These are phyloP conservation scores for Lepidium campestre DNA, from an alignment of 441 rosid genomes.

Conservation along the genomic window DNA sequence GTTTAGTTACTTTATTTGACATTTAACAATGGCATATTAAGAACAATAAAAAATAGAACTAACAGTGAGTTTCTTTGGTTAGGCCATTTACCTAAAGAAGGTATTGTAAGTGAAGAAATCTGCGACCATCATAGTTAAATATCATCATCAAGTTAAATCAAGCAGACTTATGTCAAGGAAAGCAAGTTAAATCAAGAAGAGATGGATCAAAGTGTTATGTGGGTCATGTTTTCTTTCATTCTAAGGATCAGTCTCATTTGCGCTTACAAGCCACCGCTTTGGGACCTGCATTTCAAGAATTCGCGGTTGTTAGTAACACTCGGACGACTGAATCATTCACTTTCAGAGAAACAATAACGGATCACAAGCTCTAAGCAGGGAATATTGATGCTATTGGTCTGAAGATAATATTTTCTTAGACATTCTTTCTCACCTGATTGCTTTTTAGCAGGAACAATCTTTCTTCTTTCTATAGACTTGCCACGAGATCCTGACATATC, in stretches of 20 bases:
- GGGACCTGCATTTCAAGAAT: constrained; percentile 22
- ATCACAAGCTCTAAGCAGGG: not conserved
- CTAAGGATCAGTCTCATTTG: constrained; percentile 10
- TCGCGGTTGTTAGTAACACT: not conserved
- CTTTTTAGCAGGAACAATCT: constrained; percentile 19
- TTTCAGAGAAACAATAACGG: not conserved
- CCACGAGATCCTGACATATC: constrained; percentile 20
- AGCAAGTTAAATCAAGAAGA: not conserved
- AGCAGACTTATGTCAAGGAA: too few relatives aligned
- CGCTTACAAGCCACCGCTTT: constrained; percentile 9
- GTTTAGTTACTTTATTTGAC: not conserved
- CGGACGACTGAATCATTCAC: constrained; percentile 2
- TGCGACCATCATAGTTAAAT: not conserved
- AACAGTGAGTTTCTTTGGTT: not conserved
- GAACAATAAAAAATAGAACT: not conserved
- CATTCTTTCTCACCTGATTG: constrained; percentile 19
- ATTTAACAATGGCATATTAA: not conserved
- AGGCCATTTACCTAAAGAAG: not conserved
- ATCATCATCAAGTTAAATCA: not conserved
- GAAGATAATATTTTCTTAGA: not conserved
- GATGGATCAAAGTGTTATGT: not conserved
- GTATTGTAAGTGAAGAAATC: not conserved
- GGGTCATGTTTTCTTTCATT: not conserved
- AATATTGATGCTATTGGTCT: not conserved
- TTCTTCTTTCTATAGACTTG: constrained; percentile 27